Evolutionary conservation across 768 basidiomycete species (phyloP).

Genomic region (Boletus pseudo-olivaceus): DNA sequence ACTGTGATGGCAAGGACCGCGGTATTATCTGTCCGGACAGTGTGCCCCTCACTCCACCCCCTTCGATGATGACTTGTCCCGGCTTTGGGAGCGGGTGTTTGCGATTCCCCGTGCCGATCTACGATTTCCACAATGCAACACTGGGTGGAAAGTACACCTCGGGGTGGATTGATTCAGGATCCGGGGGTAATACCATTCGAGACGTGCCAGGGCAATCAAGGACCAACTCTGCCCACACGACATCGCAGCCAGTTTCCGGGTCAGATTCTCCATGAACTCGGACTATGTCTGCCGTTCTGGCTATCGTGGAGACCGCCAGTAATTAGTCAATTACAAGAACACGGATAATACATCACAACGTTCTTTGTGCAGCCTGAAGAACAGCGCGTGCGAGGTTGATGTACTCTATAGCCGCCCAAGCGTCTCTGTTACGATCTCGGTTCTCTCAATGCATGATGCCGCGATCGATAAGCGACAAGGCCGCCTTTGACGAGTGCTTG

Average conservation of each 20-base stretch:
- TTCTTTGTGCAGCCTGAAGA: constrained; percentile 40
- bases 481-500: constrained; percentile 81
- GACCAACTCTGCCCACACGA: not conserved
- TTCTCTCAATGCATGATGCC: constrained; percentile 80
- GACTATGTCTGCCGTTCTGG: not conserved
- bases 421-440: constrained; percentile 53
- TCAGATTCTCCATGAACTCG: not conserved
- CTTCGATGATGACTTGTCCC: constrained; percentile 52
- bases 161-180: not conserved
- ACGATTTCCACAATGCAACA: not conserved
- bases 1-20: constrained; percentile 80
- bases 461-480: constrained; percentile 75
- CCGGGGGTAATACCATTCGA: not conserved
- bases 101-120: not conserved
- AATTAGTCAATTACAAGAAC: not conserved
- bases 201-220: not conserved
- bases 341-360: constrained; percentile 4
- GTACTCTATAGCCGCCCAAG: constrained; percentile 52
- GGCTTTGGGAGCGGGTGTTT: constrained; percentile 3
- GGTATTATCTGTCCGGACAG: constrained; percentile 71
- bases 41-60: constrained; percentile 70
- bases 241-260: not conserved
- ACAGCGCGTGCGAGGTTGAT: constrained; percentile 66
- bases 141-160: not conserved
- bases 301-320: not conserved